These are phyloP conservation scores for Pichia insulana DNA, from an alignment of 805 yeast genomes.

Conservation along the genomic window DNA sequence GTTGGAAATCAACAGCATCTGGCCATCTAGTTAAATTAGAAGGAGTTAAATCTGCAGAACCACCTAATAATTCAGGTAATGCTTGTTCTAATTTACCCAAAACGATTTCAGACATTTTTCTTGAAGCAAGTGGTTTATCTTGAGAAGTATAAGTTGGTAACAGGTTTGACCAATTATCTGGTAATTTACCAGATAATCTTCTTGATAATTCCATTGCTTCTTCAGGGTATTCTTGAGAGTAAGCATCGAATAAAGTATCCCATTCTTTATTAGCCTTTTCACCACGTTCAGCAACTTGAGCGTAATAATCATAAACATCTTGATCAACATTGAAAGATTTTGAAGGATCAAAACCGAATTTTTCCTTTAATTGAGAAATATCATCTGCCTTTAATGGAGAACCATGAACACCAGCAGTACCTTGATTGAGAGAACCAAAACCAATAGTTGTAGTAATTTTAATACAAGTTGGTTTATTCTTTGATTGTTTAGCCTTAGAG, in stretches of 20 bases:
- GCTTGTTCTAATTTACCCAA: conserved; percentile 51
- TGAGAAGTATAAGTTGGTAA: conserved; percentile 73
- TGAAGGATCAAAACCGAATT: conserved; percentile 83
- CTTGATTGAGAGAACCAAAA: conserved; percentile 77
- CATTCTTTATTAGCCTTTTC: conserved; percentile 65
- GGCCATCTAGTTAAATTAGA: conserved; percentile 90
- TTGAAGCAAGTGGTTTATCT: conserved; percentile 83
- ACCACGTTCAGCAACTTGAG: conserved; percentile 51
- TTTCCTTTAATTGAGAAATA: conserved; percentile 72
- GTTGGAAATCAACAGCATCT: conserved; percentile 86
- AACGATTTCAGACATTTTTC: conserved; percentile 85
- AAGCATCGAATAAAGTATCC: conserved; percentile 54
- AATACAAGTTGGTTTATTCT: conserved; percentile 82
- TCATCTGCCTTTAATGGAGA: conserved; percentile 93
- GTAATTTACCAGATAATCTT: conserved; percentile 70
- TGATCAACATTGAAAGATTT: conserved; percentile 71
- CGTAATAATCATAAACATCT: conserved; percentile 70
- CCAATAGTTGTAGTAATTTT: conserved; percentile 89
- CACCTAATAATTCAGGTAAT: conserved; percentile 89
- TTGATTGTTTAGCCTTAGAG: conserved; percentile 67
- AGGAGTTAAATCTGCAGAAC: conserved; percentile 97
- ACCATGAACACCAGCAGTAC: conserved; percentile 93
- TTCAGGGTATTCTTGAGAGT: conserved; percentile 63
- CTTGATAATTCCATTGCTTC: conserved; percentile 71
- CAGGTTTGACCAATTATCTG: conserved; percentile 67